Evolutionary conservation across 148 eudicot species (phyloP), one percentile per base, ranked within the genome.

Genomic region (Polygonum maritimum): DNA sequence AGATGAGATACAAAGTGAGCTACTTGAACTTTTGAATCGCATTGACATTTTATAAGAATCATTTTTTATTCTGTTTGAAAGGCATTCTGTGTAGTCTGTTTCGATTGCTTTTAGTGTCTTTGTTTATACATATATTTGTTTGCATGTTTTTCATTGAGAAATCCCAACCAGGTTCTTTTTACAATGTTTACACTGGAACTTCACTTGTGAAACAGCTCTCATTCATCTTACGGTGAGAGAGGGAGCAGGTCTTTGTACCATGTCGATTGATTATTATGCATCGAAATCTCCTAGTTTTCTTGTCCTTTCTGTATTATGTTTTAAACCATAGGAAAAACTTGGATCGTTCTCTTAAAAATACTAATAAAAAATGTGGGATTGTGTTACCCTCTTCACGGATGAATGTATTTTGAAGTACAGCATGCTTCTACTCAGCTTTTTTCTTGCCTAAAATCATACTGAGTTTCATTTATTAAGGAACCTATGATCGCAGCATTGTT

Each of bases 1-100:
- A 58, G 96, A 95, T 82, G 97, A 92, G 72, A 62, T 92, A 83
- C 97, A 88, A 79, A 84, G 98, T 93, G 88, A 83, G 87, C 52
- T 80, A 65, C 74, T 67, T 36, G 71, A 67, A 36, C 75, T 72
- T 19, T 72, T 44, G 31, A 12, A 44, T 38, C 21, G 52, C 49
- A 72, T 72, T 40, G 52, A 39, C 48, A 14, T 35, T 35, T 67
- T 21, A 22, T 67, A 36, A 15, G 71, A 67, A 38, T 14, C 71
- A 67, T 33, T 67, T 67, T 19, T 36, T 45, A 36, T 15, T 63
- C 7, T 67, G 10, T 22, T 15, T 38, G 6, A 12, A 31, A 31
- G 69, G 35, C 39, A 12, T 31, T 18, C 40, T 63, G 69, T 63
- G 40, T 33, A 57, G 35, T 63, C 69, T 63, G 39, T 31, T 63